Evolutionary conservation across 148 eudicot genomes (phyloP), one percentile per base, ranked within the genome.

Genomic region (Arbutus unedo): DNA sequence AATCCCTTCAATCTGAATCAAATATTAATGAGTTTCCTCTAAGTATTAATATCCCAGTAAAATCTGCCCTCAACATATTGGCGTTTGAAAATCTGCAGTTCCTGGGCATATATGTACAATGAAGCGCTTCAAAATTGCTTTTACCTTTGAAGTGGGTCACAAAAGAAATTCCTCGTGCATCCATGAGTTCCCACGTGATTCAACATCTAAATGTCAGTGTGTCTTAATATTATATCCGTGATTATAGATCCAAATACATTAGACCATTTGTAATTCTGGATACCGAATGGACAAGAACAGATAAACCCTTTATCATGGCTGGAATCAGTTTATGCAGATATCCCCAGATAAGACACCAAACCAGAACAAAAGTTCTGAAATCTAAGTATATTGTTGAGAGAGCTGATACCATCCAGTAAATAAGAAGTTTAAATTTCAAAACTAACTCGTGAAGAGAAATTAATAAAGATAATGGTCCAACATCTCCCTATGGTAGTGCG

Each of bases 401-500:
- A 55, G 81, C 6, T 57, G 31, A 57, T 48, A 43, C 43, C 16
- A 43, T 31, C 50, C 8, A 78, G 4, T 44, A 8, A 45, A 43
- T 41, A 11, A n/a, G 16, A 44, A 44, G 38, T 78, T 78, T 44
- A n/a, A 59, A 4, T 43, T 41, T 15, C 7, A 16, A 4, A 56
- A 78, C 8, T 38, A 41, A 57, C 31, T 15, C 0, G 16, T 8
- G 43, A 54, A 9, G 11, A 55, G 57, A 66, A 47, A 23, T 5
- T 41, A 70, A 31, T 2, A 11, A 68, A 11, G 31, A 60, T 78
- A 79, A 76, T 14, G 81, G 9, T 74, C 93, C 19, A 86, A 95
- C 98, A 95, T 93, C 92, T 93, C 25, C 96, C 92, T 76, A 95
- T 92, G 59, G 98, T 93, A n/a, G 98, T 90, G 72, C 98, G 97